Percentiles rank a stretch among this genome's conserved stretches.
phyloP scores from a whole-genome alignment of 208 protist species.

The Acanthamoeba castellanii region DNA sequence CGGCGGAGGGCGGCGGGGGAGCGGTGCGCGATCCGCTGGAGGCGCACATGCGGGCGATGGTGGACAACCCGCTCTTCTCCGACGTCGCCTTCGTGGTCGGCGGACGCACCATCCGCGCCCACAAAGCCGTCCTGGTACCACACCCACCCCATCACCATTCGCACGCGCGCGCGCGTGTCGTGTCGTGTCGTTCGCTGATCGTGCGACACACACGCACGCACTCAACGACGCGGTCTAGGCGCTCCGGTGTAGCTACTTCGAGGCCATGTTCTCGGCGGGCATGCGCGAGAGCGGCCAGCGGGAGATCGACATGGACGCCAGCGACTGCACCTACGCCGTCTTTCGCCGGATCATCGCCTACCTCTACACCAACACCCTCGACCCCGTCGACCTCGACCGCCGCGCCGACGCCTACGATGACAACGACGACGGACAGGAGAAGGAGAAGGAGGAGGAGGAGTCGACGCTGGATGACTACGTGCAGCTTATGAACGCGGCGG shows the following conservation, averaged over 20 bases:
- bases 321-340: not conserved
- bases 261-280: slow-evolving; percentile 1
- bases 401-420: not conserved
- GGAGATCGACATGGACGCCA: slow-evolving; percentile 5
- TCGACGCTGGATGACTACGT: not conserved
- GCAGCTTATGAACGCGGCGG: slow-evolving; percentile 8
- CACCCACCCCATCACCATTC: not conserved
- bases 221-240: not conserved
- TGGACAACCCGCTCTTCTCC: slow-evolving; percentile 33
- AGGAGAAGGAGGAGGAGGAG: not conserved
- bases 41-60: not conserved
- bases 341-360: not conserved
- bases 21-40: not conserved
- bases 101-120: not conserved
- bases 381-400: not conserved
- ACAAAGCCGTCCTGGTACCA: slow-evolving; percentile 3
- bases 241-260: slow-evolving; percentile 19
- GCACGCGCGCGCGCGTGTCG: not conserved
- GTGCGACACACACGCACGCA: not conserved
- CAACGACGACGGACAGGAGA: not conserved
- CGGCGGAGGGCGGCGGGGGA: not conserved
- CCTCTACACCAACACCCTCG: slow-evolving; percentile 14
- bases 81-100: not conserved
- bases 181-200: not conserved
- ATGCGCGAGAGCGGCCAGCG: not conserved